phyloP scores from a whole-genome alignment of 805 yeast genomes.

The Nakazawaea peltata region DNA sequence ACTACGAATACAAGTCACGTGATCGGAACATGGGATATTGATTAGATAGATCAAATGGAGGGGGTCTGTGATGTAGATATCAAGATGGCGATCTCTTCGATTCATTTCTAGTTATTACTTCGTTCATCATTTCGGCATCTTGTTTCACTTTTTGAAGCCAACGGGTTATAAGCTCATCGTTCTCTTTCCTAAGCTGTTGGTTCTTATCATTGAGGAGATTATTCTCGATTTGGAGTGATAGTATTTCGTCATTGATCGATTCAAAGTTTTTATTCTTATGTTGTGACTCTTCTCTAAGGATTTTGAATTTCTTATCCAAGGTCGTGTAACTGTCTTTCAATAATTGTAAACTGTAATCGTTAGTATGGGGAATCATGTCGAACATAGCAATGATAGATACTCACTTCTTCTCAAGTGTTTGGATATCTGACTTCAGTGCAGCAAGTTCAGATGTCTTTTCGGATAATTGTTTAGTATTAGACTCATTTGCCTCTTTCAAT shows the following conservation, averaged over 20 bases:
- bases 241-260: slow-evolving; percentile 39
- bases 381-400: no score
- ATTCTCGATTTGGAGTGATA: slow-evolving; percentile 41
- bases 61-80: no score
- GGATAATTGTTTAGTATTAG: neutral
- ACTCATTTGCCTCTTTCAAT: neutral
- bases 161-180: slow-evolving; percentile 29
- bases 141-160: slow-evolving; percentile 35
- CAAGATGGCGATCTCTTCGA: no score
- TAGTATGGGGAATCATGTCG: no score
- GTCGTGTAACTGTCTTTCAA: slow-evolving; percentile 18
- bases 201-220: slow-evolving; percentile 31
- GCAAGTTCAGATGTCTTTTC: no score
- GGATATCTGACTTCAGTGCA: no score
- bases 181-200: slow-evolving; percentile 25
- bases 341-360: slow-evolving; percentile 9
- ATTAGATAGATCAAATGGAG: no score
- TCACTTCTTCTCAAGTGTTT: slow-evolving; percentile 6
- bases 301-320: slow-evolving; percentile 13
- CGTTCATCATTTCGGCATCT: slow-evolving; percentile 35
- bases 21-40: no score
- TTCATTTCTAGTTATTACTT: slow-evolving; percentile 13
- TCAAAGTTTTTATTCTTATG: slow-evolving; percentile 38
- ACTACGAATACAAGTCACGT: no score
- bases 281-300: slow-evolving; percentile 22